These are phyloP conservation scores for Breynia disticha DNA, from an alignment of 441 rosid genomes.

Conservation along the genomic window DNA sequence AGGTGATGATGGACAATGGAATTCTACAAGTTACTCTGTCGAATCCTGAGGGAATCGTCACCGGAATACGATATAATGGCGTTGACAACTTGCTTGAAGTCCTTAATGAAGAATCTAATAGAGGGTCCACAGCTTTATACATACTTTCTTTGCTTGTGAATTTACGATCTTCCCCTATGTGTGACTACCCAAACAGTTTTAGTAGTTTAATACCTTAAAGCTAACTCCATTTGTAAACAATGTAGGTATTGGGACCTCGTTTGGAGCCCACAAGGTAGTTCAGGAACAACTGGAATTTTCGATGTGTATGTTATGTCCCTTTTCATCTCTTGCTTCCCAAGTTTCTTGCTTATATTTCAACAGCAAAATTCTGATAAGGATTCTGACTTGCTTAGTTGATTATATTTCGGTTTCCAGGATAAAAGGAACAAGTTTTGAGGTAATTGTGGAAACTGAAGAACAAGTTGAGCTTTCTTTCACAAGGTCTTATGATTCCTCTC, in stretches of 20 bases:
- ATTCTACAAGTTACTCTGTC: slow-evolving; percentile 35
- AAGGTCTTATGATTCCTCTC: slow-evolving; percentile 54
- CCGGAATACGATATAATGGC: slow-evolving; percentile 34
- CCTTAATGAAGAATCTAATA: slow-evolving; percentile 16
- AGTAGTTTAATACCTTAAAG: too few species aligned
- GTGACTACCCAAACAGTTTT: too few species aligned
- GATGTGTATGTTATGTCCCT: slow-evolving; percentile 33
- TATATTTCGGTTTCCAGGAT: slow-evolving; percentile 44
- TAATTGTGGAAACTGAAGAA: slow-evolving; percentile 48
- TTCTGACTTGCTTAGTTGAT: too few species aligned
- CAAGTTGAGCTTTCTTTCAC: slow-evolving; percentile 70
- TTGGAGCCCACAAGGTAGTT: slow-evolving; percentile 49
- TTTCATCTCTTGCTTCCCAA: not conserved
- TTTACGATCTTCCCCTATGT: too few species aligned
- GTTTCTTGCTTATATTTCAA: too few species aligned
- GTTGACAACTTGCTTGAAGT: slow-evolving; percentile 40
- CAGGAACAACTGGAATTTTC: slow-evolving; percentile 43
- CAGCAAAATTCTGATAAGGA: too few species aligned
- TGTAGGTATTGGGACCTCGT: slow-evolving; percentile 92
- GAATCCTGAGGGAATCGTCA: slow-evolving; percentile 36
- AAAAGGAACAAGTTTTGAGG: slow-evolving; percentile 51
- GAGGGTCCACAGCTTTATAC: slow-evolving; percentile 27
- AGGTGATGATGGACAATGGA: slow-evolving; percentile 56
- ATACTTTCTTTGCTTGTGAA: too few species aligned
- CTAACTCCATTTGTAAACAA: too few species aligned